phyloP scores from a whole-genome alignment of 257 asterid species.

The Handroanthus guayacan region DNA sequence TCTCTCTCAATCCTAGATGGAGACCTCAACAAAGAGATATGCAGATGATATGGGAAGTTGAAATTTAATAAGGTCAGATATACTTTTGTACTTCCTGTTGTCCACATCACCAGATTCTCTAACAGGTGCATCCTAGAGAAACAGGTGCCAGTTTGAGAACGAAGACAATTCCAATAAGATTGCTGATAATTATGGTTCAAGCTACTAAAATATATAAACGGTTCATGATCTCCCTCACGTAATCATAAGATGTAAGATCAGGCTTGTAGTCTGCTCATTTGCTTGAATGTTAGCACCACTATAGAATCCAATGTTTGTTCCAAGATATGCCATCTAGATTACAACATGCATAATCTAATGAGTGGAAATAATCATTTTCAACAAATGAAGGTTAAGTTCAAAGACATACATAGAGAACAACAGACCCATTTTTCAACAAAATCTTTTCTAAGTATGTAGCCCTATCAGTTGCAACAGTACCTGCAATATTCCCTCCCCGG shows the following conservation, averaged over 20 bases:
- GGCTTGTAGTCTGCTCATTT: constrained; percentile 79
- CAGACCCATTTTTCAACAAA: constrained; percentile 84
- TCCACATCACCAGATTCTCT: constrained; percentile 93
- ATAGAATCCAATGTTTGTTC: constrained; percentile 93
- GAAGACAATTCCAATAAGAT: no score
- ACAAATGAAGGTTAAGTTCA: constrained; percentile 36
- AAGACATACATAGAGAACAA: constrained; percentile 83
- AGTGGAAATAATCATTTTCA: constrained; percentile 30
- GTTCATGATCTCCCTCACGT: constrained; percentile 60
- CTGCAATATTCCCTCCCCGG: constrained; percentile 89
- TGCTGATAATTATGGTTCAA: constrained; percentile 33
- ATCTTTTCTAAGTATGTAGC: constrained; percentile 77
- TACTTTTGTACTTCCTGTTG: constrained; percentile 84
- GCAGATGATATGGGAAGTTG: background rate
- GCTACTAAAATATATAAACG: constrained; percentile 9
- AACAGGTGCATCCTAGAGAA: constrained; percentile 90
- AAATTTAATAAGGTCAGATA: background rate
- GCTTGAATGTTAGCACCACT: constrained; percentile 92
- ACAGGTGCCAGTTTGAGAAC: constrained; percentile 28
- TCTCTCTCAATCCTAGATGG: background rate
- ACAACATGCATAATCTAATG: constrained; percentile 21
- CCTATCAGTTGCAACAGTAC: constrained; percentile 74
- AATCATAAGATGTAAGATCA: constrained; percentile 96
- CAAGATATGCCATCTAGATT: constrained; percentile 93
- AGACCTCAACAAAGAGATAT: background rate